Base-by-base conservation (phyloP, 352 stramenopile species). In the Globisporangium canariense region DNA sequence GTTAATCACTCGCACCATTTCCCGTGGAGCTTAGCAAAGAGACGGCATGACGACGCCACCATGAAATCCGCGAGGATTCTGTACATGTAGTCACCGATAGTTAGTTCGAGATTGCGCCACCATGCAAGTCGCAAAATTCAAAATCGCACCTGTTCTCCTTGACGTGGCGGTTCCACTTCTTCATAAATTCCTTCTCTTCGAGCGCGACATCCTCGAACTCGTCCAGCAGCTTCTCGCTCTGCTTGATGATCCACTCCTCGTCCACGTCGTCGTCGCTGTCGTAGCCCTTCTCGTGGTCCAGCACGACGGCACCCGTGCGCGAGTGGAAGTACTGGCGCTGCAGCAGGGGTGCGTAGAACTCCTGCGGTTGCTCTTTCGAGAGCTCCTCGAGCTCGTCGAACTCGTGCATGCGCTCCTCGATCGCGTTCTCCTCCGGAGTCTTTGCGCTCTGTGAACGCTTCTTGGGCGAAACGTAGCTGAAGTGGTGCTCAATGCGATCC, bases 171-270 rank as follows among this genome's bases (percentile, higher is more conserved):
- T 96, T 96, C 88, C 88, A 96, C 68, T 89, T 91, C 73, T 96
- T 96, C 88, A 96, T 96, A 60, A 96, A 92, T 57, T 92, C 84
- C 57, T 94, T 94, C 58, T 94, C 86, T 65, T 94, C 86, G 34
- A 93, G 64, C 32, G 88, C 80, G 1, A 96, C 88, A 50, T 96
- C 88, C 64, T 96, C 86, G 57, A 94, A 96, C 60, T 96, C 88
- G 58, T 96, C 84, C 28, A 96, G 60, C 63, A 96, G 78, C 70
- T 84, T 79, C 64, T 94, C 88, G 60, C 83, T 93, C 65, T 93
- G 86, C 60, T 93, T 83, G 46, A 85, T 91, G 63, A 94, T 92
- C 88, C 88, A 96, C n/a, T 81, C 83, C 53, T 94, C 86, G 38
- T 96, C 88, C 34, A 96, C 83, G 61, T 96, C 88, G 55, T 96